Conservation (phyloP, 805 yeast species). For the Diddensiella santjacobensis region DNA sequence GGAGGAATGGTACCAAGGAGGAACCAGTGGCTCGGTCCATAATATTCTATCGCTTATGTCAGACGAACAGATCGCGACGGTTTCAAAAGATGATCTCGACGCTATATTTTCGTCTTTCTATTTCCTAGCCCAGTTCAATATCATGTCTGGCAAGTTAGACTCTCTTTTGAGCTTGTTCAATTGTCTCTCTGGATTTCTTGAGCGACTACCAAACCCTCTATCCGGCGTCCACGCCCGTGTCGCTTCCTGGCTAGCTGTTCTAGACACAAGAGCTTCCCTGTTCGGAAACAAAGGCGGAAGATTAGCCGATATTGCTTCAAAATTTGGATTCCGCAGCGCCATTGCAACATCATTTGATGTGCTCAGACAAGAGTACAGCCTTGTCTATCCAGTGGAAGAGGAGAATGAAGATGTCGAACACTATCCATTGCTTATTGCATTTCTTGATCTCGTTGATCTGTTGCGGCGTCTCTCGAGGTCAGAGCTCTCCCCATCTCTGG, state of each 20-base stretch:
- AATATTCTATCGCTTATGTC: not conserved
- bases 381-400: conserved; percentile 4
- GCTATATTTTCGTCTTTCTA: conserved; percentile 6
- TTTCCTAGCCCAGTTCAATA: conserved; percentile 4
- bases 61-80: not conserved
- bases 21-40: not conserved
- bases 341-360: conserved; percentile 1
- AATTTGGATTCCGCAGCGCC: conserved; percentile 1
- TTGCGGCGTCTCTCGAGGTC: not conserved
- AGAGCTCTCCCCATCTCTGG: not conserved
- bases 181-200: not conserved
- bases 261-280: conserved; percentile 1
- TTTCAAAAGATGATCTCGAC: conserved; percentile 3
- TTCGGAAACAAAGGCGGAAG: conserved; percentile 2
- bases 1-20: not conserved
- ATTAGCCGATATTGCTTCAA: not conserved
- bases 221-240: conserved; percentile 6
- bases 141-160: not conserved
- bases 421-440: not conserved
- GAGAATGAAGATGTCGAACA: not conserved
- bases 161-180: not conserved
- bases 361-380: not conserved
- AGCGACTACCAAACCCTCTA: not conserved
- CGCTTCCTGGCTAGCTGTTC: conserved; percentile 5
- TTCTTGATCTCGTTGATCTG: not conserved